A percentile compares a stretch with the other conserved stretches of the same genome.
These are phyloP conservation scores for Fomes fomentarius DNA, from an alignment of 1,284 basidiomycete genomes.

Conservation along the genomic window DNA sequence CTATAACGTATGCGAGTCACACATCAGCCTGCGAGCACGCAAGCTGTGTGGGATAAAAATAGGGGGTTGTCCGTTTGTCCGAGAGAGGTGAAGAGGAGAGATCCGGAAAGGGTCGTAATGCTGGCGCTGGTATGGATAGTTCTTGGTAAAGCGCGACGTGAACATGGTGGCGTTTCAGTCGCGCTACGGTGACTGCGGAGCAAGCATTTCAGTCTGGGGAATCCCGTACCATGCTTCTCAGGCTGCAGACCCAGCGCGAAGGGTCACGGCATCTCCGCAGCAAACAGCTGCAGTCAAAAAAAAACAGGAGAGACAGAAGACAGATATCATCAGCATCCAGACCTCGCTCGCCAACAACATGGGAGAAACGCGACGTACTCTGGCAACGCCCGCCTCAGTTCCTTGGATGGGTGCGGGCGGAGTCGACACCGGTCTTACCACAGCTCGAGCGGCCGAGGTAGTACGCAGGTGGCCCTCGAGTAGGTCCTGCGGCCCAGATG, in stretches of 20 bases:
- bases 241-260: background rate
- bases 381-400: conserved; percentile 10
- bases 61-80: conserved; percentile 1
- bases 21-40: conserved; percentile 1
- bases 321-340: background rate
- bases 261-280: conserved; percentile 28
- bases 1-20: conserved; percentile 10
- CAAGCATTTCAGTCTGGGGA: background rate
- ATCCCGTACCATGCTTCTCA: background rate
- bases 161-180: too few relatives aligned
- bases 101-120: background rate
- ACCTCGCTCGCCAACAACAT: too few relatives aligned
- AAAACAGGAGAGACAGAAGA: background rate
- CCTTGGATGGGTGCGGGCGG: conserved; percentile 21
- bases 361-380: too few relatives aligned
- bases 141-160: too few relatives aligned
- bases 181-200: background rate
- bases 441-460: conserved; percentile 11
- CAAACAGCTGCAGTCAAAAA: conserved; percentile 21
- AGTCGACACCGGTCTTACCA: conserved; percentile 27
- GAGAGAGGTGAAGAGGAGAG: background rate
- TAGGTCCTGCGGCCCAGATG: background rate
- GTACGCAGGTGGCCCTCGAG: background rate
- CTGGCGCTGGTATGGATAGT: too few relatives aligned
- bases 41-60: conserved; percentile 9